Evolutionary conservation across 2,329 filamentous ascomycete species (phyloP).

Genomic region (Fusarium bulbicola): DNA sequence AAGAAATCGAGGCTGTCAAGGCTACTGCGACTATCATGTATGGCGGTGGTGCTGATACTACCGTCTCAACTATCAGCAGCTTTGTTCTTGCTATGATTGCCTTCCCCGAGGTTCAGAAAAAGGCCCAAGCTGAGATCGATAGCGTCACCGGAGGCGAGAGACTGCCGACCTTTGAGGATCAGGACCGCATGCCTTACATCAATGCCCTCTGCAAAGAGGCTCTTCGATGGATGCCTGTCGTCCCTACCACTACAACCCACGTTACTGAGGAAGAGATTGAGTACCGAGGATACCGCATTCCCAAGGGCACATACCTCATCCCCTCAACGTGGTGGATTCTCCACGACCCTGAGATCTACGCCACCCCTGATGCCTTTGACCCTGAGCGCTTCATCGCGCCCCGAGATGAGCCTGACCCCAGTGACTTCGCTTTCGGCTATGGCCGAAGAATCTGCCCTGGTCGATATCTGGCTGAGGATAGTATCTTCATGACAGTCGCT

Average conservation of each 20-base stretch:
- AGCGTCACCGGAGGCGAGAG: constrained; percentile 42
- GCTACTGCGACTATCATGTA: constrained; percentile 42
- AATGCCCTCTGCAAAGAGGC: constrained; percentile 45
- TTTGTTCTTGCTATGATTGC: constrained; percentile 42
- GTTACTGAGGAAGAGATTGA: constrained; percentile 46
- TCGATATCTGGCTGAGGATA: constrained; percentile 44
- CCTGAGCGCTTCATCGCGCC: constrained; percentile 46
- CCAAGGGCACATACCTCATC: constrained; percentile 42
- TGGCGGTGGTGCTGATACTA: constrained; percentile 45
- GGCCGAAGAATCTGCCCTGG: constrained; percentile 51
- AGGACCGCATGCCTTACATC: constrained; percentile 44
- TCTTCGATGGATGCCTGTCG: constrained; percentile 45
- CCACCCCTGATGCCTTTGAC: constrained; percentile 48
- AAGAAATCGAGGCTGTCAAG: constrained; percentile 40
- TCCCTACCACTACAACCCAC: constrained; percentile 51
- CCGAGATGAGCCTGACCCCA: constrained; percentile 45
- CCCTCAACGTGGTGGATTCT: constrained; percentile 37
- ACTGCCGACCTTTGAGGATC: constrained; percentile 42
- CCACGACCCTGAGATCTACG: constrained; percentile 74
- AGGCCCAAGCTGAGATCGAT: constrained; percentile 43
- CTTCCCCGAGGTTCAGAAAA: constrained; percentile 36
- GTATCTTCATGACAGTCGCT: constrained; percentile 48
- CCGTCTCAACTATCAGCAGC: constrained; percentile 36
- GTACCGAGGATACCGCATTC: constrained; percentile 42
- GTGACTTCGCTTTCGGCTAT: constrained; percentile 45